phyloP scores from a whole-genome alignment of 148 eudicot genomes.

The Pouteria glomerata region DNA sequence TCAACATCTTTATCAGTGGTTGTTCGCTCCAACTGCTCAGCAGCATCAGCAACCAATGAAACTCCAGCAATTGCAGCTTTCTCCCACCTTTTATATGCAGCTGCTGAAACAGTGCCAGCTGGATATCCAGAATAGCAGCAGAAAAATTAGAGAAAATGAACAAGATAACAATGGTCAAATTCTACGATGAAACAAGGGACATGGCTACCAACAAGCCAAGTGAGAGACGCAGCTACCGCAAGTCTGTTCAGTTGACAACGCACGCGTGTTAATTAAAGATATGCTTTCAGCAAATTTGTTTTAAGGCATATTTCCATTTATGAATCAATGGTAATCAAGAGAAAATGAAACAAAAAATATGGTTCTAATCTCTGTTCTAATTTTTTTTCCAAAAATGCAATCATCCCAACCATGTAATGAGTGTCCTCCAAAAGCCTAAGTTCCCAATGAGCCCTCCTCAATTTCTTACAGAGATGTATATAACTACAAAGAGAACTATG shows the following conservation, averaged over 20 bases:
- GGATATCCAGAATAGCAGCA: conserved; percentile 14
- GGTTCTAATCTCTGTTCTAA: too few species aligned
- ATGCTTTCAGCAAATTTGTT: background rate
- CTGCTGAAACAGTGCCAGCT: conserved; percentile 48
- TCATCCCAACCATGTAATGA: too few species aligned
- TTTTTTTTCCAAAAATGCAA: too few species aligned
- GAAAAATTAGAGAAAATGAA: conserved; percentile 4
- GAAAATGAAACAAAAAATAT: too few species aligned
- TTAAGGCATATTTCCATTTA: too few species aligned
- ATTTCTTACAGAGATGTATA: too few species aligned
- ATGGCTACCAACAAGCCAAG: background rate
- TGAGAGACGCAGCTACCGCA: background rate
- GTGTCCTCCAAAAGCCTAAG: too few species aligned
- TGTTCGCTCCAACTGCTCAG: conserved; percentile 90
- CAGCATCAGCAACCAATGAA: conserved; percentile 98
- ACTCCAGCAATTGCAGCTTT: conserved; percentile 99
- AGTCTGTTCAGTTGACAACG: background rate
- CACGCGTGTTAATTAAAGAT: background rate
- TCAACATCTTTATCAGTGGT: conserved; percentile 47
- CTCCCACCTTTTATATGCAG: conserved; percentile 88
- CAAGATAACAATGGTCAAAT: background rate
- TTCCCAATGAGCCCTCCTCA: too few species aligned
- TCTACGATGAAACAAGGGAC: background rate
- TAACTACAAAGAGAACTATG: too few species aligned
- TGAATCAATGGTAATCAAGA: too few species aligned